Evolutionary conservation across 768 basidiomycete species (phyloP).

Genomic region (Boletus huronensis): DNA sequence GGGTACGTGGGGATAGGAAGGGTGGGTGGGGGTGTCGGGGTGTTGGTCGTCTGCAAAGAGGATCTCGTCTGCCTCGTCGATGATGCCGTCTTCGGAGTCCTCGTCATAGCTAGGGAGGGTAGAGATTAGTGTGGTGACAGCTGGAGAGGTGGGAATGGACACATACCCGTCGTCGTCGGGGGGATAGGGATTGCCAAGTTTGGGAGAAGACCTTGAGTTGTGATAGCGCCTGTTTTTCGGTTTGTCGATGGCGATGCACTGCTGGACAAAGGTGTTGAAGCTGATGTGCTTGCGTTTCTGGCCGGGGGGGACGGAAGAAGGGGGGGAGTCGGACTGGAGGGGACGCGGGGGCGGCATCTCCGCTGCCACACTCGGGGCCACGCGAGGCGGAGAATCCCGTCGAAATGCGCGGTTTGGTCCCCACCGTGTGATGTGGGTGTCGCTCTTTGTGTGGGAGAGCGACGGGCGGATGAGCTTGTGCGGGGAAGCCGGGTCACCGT

Average conservation of each 20-base stretch:
- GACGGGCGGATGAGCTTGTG: slow-evolving; percentile 41
- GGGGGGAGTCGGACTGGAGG: slow-evolving; percentile 19
- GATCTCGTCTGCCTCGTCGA: slow-evolving; percentile 45
- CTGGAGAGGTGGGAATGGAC: not conserved
- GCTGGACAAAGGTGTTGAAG: slow-evolving; percentile 98
- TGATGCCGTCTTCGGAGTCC: slow-evolving; percentile 56
- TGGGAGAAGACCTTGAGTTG: slow-evolving; percentile 12
- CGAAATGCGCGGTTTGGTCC: slow-evolving; percentile 44
- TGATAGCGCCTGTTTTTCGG: slow-evolving; percentile 40
- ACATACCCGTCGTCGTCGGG: slow-evolving; percentile 66
- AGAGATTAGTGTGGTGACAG: not conserved
- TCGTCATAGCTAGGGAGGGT: slow-evolving; percentile 57
- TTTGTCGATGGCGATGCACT: slow-evolving; percentile 88
- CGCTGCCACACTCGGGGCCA: slow-evolving; percentile 17
- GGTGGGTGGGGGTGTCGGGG: not conserved
- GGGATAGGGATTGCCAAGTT: slow-evolving; percentile 26
- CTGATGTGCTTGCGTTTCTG: slow-evolving; percentile 85
- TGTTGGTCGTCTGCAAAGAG: slow-evolving; percentile 29
- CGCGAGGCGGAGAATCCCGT: slow-evolving; percentile 70
- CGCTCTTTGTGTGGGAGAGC: slow-evolving; percentile 82
- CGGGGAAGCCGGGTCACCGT: slow-evolving; percentile 14
- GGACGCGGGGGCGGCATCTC: slow-evolving; percentile 11
- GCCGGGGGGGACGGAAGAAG: slow-evolving; percentile 10
- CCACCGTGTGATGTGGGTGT: slow-evolving; percentile 71
- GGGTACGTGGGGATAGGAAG: slow-evolving; percentile 18